Conservation (phyloP, 345 rosid species). For the Clausena lansium region DNA sequence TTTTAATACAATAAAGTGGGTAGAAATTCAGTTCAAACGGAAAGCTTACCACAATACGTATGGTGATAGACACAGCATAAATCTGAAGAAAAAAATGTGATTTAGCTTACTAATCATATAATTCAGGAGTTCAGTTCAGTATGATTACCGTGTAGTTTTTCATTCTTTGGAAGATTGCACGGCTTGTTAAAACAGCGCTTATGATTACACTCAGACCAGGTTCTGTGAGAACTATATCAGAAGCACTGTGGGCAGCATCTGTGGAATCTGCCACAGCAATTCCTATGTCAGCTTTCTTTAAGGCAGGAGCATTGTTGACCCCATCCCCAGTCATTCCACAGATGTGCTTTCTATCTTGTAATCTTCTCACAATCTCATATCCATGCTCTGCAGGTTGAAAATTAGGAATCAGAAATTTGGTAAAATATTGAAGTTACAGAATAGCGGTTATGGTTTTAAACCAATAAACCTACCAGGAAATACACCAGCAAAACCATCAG, state of each 20-base stretch:
- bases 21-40: not conserved
- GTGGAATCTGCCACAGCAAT: constrained; percentile 69
- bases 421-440: not conserved
- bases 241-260: constrained; percentile 61
- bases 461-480: constrained; percentile 42
- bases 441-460: not conserved
- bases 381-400: constrained; percentile 42
- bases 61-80: constrained; percentile 65
- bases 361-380: constrained; percentile 52
- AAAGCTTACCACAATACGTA: constrained; percentile 59
- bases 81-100: constrained; percentile 34
- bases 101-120: not conserved
- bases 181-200: constrained; percentile 59
- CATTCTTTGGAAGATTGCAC: constrained; percentile 68
- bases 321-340: constrained; percentile 27
- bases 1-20: not conserved
- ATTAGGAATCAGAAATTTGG: constrained; percentile 7
- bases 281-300: constrained; percentile 68
- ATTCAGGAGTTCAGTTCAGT: not conserved
- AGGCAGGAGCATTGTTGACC: constrained; percentile 64
- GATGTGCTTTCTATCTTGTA: constrained; percentile 52
- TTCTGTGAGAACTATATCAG: constrained; percentile 64
- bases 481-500: constrained; percentile 69
- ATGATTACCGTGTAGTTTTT: constrained; percentile 56
- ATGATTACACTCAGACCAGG: constrained; percentile 67